phyloP scores from a whole-genome alignment of 805 yeast species.

The Komagataella phaffii region DNA sequence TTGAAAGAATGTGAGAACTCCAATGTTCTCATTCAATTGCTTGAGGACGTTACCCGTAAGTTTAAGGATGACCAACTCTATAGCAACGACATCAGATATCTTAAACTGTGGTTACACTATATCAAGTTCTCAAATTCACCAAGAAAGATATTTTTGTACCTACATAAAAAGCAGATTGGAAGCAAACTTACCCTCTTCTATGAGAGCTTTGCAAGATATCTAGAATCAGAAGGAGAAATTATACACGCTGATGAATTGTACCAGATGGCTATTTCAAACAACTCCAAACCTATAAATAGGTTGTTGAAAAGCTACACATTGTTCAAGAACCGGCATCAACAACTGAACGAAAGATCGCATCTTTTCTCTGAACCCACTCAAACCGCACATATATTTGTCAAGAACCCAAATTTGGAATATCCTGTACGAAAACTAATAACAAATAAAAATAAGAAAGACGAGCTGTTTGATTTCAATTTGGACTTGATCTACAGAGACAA shows the following conservation, averaged over 20 bases:
- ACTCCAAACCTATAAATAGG: constrained; percentile 54
- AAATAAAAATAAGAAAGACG: constrained; percentile 45
- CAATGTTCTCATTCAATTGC: constrained; percentile 35
- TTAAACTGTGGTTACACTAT: constrained; percentile 73
- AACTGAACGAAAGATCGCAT: constrained; percentile 5
- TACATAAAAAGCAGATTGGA: constrained; percentile 66
- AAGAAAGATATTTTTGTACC: constrained; percentile 53
- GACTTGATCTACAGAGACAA: constrained; percentile 35
- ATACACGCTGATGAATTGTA: constrained; percentile 48
- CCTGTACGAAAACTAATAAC: constrained; percentile 37
- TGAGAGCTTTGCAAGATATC: constrained; percentile 59
- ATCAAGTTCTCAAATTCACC: constrained; percentile 58
- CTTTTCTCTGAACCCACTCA: constrained; percentile 1
- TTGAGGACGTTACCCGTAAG: constrained; percentile 61
- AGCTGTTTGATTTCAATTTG: constrained; percentile 45
- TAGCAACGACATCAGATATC: constrained; percentile 71
- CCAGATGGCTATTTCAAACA: constrained; percentile 37
- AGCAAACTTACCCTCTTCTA: constrained; percentile 52
- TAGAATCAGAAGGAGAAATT: constrained; percentile 35
- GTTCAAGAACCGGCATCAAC: constrained; percentile 26
- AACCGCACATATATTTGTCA: background rate
- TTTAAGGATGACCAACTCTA: constrained; percentile 56
- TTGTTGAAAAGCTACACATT: constrained; percentile 26
- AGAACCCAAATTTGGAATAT: constrained; percentile 17
- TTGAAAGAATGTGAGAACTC: constrained; percentile 21